Evolutionary conservation across 305 asterid species (phyloP).

Genomic region (Salvia sclarea): DNA sequence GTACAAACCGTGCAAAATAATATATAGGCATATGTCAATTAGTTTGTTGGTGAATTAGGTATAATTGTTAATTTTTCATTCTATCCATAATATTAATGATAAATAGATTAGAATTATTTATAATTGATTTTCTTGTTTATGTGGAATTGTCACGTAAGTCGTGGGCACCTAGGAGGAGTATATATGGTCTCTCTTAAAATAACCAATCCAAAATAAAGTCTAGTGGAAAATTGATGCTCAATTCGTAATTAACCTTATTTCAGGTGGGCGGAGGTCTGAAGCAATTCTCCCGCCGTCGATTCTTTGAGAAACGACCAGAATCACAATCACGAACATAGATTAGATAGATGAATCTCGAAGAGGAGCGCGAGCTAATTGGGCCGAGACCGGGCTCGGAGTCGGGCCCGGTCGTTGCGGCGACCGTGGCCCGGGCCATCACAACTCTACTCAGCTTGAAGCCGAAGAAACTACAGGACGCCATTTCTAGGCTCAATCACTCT

Average conservation of each 20-base stretch:
- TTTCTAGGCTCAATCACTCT: conserved; percentile 59
- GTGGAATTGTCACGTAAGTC: too few relatives aligned
- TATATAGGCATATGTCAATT: too few relatives aligned
- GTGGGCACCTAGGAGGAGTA: too few relatives aligned
- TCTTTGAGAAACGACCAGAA: conserved; percentile 8
- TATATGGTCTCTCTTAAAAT: too few relatives aligned
- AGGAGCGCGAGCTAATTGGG: conserved; percentile 29
- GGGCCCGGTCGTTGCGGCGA: conserved; percentile 51
- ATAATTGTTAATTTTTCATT: too few relatives aligned
- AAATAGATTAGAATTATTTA: too few relatives aligned
- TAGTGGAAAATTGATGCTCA: not conserved
- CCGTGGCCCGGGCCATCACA: conserved; percentile 67
- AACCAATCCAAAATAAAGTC: too few relatives aligned
- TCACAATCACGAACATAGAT: not conserved
- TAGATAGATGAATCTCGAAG: conserved; percentile 48
- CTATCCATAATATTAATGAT: too few relatives aligned
- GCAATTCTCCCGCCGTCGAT: conserved; percentile 4
- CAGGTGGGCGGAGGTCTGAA: conserved; percentile 8
- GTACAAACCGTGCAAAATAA: too few relatives aligned
- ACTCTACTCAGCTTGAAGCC: conserved; percentile 67
- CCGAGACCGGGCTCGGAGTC: conserved; percentile 32
- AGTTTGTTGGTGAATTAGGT: too few relatives aligned
- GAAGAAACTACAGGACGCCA: conserved; percentile 67
- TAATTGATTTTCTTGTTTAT: too few relatives aligned
- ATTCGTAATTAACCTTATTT: not conserved